Evolutionary conservation across 495 filamentous ascomycete genomes (phyloP).

Genomic region (Aspergillus incahuasiensis): DNA sequence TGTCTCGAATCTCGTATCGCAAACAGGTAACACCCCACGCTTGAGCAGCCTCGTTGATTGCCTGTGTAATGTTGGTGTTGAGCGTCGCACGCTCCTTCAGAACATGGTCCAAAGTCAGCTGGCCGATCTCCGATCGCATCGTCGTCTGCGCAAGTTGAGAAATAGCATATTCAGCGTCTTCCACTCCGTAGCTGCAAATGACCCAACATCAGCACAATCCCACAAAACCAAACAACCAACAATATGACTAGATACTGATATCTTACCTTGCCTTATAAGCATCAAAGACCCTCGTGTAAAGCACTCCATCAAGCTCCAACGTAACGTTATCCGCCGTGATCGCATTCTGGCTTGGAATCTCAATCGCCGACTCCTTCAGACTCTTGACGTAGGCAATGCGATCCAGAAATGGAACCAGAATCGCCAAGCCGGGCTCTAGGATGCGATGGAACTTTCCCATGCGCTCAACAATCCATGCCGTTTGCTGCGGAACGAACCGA

Average conservation of each 20-base stretch:
- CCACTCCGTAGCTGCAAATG: slow-evolving; percentile 80
- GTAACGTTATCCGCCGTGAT: slow-evolving; percentile 99
- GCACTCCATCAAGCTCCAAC: slow-evolving; percentile 87
- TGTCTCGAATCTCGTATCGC: slow-evolving; percentile 96
- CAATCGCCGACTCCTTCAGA: slow-evolving; percentile 90
- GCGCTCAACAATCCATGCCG: slow-evolving; percentile 98
- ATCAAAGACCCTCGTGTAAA: slow-evolving; percentile 94
- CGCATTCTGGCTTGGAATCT: slow-evolving; percentile 92
- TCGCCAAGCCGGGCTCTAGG: slow-evolving; percentile 81
- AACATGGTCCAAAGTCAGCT: slow-evolving; percentile 93
- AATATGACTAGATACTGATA: not conserved
- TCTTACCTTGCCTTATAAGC: slow-evolving; percentile 89
- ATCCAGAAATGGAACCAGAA: slow-evolving; percentile 87
- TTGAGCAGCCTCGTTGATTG: slow-evolving; percentile 95
- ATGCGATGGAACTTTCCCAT: slow-evolving; percentile 97
- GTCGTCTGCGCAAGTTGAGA: slow-evolving; percentile 96
- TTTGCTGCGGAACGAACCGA: slow-evolving; percentile 97
- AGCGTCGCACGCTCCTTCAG: slow-evolving; percentile 92
- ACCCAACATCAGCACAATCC: slow-evolving; percentile 8
- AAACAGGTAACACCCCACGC: slow-evolving; percentile 96
- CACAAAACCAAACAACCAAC: not conserved
- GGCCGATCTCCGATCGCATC: slow-evolving; percentile 97
- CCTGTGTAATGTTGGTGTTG: slow-evolving; percentile 94
- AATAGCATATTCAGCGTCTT: slow-evolving; percentile 98
- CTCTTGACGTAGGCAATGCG: slow-evolving; percentile 97